These are phyloP conservation scores for Mrakia blollopis DNA, from an alignment of 768 basidiomycete genomes.

Conservation along the genomic window DNA sequence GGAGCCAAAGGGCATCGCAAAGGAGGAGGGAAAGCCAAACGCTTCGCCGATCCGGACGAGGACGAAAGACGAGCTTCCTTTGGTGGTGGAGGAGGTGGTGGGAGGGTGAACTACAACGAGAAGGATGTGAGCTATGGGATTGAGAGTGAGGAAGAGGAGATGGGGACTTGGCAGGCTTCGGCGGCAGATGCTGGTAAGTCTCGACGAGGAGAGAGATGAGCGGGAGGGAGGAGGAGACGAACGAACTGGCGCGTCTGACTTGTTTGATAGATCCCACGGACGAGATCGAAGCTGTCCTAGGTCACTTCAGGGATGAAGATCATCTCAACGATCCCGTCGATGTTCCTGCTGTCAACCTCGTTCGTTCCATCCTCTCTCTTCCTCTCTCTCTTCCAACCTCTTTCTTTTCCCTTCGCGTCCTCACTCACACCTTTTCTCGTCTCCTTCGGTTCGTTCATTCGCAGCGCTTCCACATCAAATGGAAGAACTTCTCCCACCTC, in stretches of 20 bases:
- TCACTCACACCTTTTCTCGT: not conserved
- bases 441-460: not conserved
- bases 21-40: conserved; percentile 28
- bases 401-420: not conserved
- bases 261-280: conserved; percentile 40
- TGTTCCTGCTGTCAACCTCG: conserved; percentile 81
- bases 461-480: conserved; percentile 99
- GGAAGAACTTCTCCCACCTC: conserved; percentile 96
- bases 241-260: not conserved
- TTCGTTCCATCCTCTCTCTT: conserved; percentile 40
- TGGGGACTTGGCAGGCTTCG: not conserved
- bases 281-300: conserved; percentile 87
- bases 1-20: conserved; percentile 39
- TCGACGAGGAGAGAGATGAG: not conserved
- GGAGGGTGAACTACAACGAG: conserved; percentile 39
- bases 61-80: conserved; percentile 24
- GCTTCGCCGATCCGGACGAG: conserved; percentile 33
- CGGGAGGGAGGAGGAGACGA: not conserved
- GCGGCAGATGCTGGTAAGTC: not conserved
- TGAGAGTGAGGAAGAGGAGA: conserved; percentile 37
- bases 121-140: conserved; percentile 33
- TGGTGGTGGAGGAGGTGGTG: no score
- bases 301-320: conserved; percentile 79
- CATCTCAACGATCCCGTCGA: conserved; percentile 64
- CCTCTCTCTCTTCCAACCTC: not conserved